A percentile compares a stretch with the other conserved stretches of the same genome.
Conservation (phyloP, 2,329 filamentous ascomycete species). For the Pseudogymnoascus sp. region DNA sequence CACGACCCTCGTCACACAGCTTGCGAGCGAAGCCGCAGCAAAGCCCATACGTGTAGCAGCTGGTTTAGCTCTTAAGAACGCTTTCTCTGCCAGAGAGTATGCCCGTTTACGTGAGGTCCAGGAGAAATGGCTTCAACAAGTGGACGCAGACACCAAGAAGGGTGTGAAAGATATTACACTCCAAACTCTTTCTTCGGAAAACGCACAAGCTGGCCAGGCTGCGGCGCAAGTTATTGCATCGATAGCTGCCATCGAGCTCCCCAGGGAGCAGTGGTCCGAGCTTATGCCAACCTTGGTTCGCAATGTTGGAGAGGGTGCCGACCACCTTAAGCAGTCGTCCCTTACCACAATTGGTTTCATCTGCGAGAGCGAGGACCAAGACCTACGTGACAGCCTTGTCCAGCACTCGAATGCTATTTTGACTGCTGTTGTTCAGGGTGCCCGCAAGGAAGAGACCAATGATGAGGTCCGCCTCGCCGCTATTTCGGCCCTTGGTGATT, state of each 20-base stretch:
- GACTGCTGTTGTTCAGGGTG: conserved; percentile 94
- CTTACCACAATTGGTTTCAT: conserved; percentile 97
- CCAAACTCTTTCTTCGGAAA: conserved; percentile 72
- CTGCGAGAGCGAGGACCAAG: conserved; percentile 87
- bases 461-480: conserved; percentile 83
- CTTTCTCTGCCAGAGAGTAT: conserved; percentile 89
- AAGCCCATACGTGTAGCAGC: conserved; percentile 85
- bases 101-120: conserved; percentile 82
- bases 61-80: conserved; percentile 95
- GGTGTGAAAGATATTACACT: conserved; percentile 87
- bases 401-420: conserved; percentile 95
- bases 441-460: conserved; percentile 92
- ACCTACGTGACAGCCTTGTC: conserved; percentile 71
- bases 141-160: conserved; percentile 72
- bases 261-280: conserved; percentile 86
- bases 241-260: conserved; percentile 90
- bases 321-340: conserved; percentile 88
- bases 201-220: conserved; percentile 76
- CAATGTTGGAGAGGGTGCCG: conserved; percentile 79
- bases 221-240: conserved; percentile 93
- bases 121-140: conserved; percentile 81
- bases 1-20: conserved; percentile 81
- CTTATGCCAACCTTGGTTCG: conserved; percentile 83
- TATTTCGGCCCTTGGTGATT: conserved; percentile 89
- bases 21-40: conserved; percentile 81